Percentiles rank a stretch among this genome's conserved stretches.
These are phyloP conservation scores for Fusarium albosuccineum DNA, from an alignment of 2,329 filamentous ascomycete species.

Conservation along the genomic window DNA sequence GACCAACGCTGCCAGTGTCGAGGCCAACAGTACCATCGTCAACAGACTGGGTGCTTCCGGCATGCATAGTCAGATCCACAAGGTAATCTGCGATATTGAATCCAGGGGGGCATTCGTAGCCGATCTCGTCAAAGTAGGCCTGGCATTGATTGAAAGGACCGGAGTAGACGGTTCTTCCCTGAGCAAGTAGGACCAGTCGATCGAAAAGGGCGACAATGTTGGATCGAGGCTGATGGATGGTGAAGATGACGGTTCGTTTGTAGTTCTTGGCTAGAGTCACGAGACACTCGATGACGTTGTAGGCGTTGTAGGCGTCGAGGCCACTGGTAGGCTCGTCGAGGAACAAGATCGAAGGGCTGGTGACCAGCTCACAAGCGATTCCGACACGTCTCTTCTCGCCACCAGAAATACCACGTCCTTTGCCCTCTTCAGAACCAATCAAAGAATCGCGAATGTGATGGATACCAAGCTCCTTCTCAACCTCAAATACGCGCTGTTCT, in stretches of 20 bases:
- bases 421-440: constrained; percentile 95
- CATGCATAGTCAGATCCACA: constrained; percentile 98
- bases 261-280: constrained; percentile 96
- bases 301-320: constrained; percentile 95
- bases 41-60: constrained; percentile 69
- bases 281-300: constrained; percentile 96
- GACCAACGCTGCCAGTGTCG: constrained; percentile 77
- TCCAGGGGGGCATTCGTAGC: constrained; percentile 92
- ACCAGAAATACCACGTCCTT: constrained; percentile 93
- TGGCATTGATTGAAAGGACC: constrained; percentile 92
- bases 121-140: constrained; percentile 90
- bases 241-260: constrained; percentile 97
- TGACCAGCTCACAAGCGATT: constrained; percentile 97
- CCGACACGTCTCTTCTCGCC: constrained; percentile 96
- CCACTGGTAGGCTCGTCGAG: constrained; percentile 97
- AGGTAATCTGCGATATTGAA: constrained; percentile 99
- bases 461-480: constrained; percentile 96
- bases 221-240: constrained; percentile 96
- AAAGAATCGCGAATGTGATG: constrained; percentile 93
- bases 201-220: constrained; percentile 99
- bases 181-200: constrained; percentile 88
- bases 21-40: constrained; percentile 66
- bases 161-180: constrained; percentile 92
- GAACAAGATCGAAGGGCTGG: constrained; percentile 96
- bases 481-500: constrained; percentile 89